Conservation (phyloP, 495 filamentous ascomycete species). For the Immersiella caudata region DNA sequence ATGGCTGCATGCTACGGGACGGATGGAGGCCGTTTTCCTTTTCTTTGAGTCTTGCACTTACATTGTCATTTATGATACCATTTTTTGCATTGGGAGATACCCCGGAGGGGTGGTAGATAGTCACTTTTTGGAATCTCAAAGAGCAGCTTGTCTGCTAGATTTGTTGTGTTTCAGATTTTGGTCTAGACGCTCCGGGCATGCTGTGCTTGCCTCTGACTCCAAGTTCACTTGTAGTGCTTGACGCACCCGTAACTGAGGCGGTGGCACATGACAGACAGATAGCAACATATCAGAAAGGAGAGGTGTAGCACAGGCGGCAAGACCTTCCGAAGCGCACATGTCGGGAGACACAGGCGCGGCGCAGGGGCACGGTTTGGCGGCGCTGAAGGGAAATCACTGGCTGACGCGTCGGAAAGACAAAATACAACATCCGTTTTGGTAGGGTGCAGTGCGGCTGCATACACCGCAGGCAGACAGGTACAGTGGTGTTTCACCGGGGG, state of each 20-base stretch:
- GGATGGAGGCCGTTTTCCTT: not conserved
- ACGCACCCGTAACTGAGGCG: not conserved
- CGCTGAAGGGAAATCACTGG: not conserved
- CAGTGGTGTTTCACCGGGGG: conserved; percentile 10
- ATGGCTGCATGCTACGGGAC: not conserved
- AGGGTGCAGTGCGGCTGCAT: not conserved
- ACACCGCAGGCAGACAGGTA: not conserved
- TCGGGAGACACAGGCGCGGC: not conserved
- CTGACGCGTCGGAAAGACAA: not conserved
- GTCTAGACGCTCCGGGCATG: not conserved
- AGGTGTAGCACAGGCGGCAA: not conserved
- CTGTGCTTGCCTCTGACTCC: not conserved
- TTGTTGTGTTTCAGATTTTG: conserved; percentile 1
- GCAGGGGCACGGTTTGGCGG: not conserved
- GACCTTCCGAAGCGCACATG: not conserved
- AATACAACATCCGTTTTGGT: not conserved
- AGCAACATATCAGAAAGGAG: not conserved
- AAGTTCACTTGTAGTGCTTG: not conserved
- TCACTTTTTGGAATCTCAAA: not conserved
- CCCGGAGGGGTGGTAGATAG: not conserved
- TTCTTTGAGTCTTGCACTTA: not conserved
- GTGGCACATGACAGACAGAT: not conserved
- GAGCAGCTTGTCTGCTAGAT: conserved; percentile 12
- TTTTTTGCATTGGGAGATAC: conserved; percentile 10
- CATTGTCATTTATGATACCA: conserved; percentile 11